Evolutionary conservation across 352 stramenopile species (phyloP), one percentile per base, ranked within the genome.

Genomic region (Saprolegnia diclina): DNA sequence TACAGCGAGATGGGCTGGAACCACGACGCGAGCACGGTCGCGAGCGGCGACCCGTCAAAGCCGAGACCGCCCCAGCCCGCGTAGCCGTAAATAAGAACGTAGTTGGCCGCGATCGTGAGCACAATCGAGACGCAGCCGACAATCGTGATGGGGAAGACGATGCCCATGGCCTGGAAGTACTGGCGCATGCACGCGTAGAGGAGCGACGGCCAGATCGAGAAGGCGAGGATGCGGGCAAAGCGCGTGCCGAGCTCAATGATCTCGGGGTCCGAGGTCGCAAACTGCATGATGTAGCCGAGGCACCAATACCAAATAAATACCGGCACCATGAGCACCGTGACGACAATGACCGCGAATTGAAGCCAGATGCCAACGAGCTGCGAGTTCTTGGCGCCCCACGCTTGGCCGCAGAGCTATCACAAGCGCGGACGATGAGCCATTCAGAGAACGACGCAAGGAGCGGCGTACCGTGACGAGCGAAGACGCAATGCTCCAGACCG

Each of bases 151-250:
- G 73, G 73, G 13, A 68, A 76, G 19, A 80, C 72, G n/a, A 72
- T 55, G 64, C 75, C 81, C 79, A 94, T 90, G 0, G 82, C 85
- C 68, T 94, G 85, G 72, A 94, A 91, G 76, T 94, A 94, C 13
- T 89, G 76, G 0, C 85, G 73, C 55, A 73, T 74, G 13, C 75
- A 74, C 32, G 73, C 54, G 42, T 80, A 78, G 14, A 70, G 68
- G 38, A 75, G 70, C 56, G 56, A 64, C 24, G 75, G 75, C 1
- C 75, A 75, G 56, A 71, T 66, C 16, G 57, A 72, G 22, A 71
- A 54, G 63, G 81, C 86, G 52, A 92, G 66, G 65, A 94, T 91
- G 50, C 86, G 82, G 10, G 84, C 78, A 67, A 92, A 94, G 18
- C 82, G 81, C 18, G 80, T 74, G 52, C 84, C 86, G 4, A 94